phyloP scores from a whole-genome alignment of 257 asterid species.

The Coffea canephora region DNA sequence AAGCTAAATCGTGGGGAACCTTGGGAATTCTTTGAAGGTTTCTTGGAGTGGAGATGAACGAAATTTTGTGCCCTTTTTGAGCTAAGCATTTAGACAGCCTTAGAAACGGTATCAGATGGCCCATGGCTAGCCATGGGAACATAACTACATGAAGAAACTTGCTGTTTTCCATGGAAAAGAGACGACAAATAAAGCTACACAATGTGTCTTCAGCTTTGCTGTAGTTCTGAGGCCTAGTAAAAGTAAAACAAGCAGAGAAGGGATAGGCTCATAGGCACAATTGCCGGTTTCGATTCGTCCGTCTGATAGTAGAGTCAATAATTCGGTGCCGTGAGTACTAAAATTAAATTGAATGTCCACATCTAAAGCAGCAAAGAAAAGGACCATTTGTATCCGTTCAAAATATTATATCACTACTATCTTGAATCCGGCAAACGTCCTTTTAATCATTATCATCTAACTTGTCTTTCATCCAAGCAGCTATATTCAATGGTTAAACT shows the following conservation, averaged over 20 bases:
- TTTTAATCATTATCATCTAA: not conserved
- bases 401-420: too few relatives aligned
- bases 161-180: constrained; percentile 42
- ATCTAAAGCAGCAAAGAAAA: too few relatives aligned
- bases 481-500: too few relatives aligned
- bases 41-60: constrained; percentile 79
- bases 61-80: constrained; percentile 55
- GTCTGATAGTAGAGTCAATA: too few relatives aligned
- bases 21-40: constrained; percentile 54
- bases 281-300: not conserved
- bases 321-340: too few relatives aligned
- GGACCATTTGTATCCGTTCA: too few relatives aligned
- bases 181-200: not conserved
- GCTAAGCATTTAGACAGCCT: constrained; percentile 60
- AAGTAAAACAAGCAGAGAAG: not conserved
- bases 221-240: too few relatives aligned
- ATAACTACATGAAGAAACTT: constrained; percentile 62
- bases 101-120: constrained; percentile 76
- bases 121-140: constrained; percentile 95
- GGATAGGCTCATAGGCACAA: not conserved
- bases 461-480: too few relatives aligned
- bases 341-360: not conserved
- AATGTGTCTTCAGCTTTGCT: too few relatives aligned
- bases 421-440: not conserved
- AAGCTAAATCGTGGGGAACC: constrained; percentile 47